Evolutionary conservation across 169 alveolate genomes (phyloP).

Genomic region (Plasmodium ovale): DNA sequence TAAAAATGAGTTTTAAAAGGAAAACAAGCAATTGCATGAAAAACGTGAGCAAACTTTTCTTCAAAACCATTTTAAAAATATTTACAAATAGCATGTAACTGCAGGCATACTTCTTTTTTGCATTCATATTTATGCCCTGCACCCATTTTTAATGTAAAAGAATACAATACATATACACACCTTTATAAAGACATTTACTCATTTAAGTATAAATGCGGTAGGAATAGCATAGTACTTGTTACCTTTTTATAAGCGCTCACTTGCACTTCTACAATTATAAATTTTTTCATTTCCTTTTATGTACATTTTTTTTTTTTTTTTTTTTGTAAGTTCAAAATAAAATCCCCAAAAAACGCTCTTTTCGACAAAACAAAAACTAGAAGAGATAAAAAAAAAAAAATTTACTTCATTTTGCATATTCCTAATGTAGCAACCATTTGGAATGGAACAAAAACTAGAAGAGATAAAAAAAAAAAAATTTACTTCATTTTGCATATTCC

Average conservation of each 20-base stretch:
- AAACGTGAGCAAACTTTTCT: too few species aligned
- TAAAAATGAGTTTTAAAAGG: too few species aligned
- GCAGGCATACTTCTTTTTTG: too few species aligned
- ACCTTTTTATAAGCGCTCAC: neutral
- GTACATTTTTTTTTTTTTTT: neutral
- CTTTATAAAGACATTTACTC: too few species aligned
- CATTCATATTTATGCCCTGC: too few species aligned
- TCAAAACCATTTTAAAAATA: too few species aligned
- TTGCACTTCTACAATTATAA: neutral
- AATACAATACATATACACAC: too few species aligned
- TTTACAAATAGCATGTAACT: too few species aligned
- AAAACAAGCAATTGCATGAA: too few species aligned
- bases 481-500: conserved; percentile 7
- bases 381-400: conserved; percentile 28
- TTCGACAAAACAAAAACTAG: conserved; percentile 25
- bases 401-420: conserved; percentile 6
- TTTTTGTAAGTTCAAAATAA: neutral
- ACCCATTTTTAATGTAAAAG: too few species aligned
- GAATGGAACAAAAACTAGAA: conserved; percentile 13
- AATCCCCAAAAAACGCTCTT: neutral
- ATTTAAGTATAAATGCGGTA: too few species aligned
- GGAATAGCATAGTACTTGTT: neutral
- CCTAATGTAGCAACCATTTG: conserved; percentile 3
- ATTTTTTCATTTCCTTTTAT: neutral
- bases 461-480: conserved; percentile 17